Percentiles rank a stretch among this genome's conserved stretches.
These are phyloP conservation scores for Plasmodium relictum DNA, from an alignment of 169 alveolate species.

Conservation along the genomic window DNA sequence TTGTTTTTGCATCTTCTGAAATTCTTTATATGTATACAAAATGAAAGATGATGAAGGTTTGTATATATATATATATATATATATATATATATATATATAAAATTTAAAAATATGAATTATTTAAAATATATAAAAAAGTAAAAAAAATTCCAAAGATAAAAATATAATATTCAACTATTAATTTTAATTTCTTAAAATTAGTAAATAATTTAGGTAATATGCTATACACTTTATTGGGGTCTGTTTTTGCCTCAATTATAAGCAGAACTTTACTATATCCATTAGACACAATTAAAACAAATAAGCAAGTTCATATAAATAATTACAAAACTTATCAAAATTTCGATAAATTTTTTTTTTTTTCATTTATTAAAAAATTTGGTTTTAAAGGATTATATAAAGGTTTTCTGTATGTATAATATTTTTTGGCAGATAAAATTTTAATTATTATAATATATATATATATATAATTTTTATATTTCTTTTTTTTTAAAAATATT, in stretches of 20 bases:
- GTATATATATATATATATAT: background rate
- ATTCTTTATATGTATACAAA: no score
- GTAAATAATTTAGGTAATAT: background rate
- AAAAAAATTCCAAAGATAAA: background rate
- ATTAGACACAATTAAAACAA: slow-evolving; percentile 35
- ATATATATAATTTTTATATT: background rate
- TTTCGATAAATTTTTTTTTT: slow-evolving; percentile 4
- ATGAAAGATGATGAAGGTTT: background rate
- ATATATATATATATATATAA: background rate
- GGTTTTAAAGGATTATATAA: slow-evolving; percentile 35
- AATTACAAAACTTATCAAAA: background rate
- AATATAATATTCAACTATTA: no score
- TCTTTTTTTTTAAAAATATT: background rate
- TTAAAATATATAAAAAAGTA: background rate
- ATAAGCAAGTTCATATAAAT: slow-evolving; percentile 44
- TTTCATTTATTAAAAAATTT: slow-evolving; percentile 24
- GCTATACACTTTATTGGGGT: slow-evolving; percentile 23
- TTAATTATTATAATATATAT: background rate
- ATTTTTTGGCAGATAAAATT: background rate
- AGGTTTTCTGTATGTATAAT: slow-evolving; percentile 32
- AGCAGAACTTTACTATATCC: slow-evolving; percentile 52
- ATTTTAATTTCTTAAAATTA: no score
- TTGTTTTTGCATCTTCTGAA: no score
- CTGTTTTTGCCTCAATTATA: slow-evolving; percentile 25
- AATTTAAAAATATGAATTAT: background rate